Conservation (phyloP, 2,329 filamentous ascomycete species). For the Aspergillus sp. region DNA sequence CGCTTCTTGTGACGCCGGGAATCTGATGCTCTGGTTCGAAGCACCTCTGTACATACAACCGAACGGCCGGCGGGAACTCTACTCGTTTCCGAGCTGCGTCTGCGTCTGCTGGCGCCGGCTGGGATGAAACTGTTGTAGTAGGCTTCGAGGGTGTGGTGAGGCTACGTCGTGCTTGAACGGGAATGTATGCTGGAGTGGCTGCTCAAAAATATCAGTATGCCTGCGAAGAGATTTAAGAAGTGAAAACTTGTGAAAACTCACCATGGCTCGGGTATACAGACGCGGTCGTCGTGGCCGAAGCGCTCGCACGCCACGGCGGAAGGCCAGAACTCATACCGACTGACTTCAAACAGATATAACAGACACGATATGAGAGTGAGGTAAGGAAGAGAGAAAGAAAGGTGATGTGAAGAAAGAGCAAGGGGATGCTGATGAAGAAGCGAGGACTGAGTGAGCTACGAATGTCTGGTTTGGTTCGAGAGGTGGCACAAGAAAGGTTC, state of each 20-base stretch:
- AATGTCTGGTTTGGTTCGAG: constrained; percentile 17
- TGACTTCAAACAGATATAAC: constrained; percentile 22
- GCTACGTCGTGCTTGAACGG: constrained; percentile 66
- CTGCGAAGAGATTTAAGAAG: neutral
- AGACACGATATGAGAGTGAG: constrained; percentile 6
- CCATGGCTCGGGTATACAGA: constrained; percentile 38
- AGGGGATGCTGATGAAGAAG: constrained; percentile 15
- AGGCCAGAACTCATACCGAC: constrained; percentile 44
- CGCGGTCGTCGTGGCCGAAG: constrained; percentile 34
- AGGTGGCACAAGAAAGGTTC: constrained; percentile 20
- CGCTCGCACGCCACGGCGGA: constrained; percentile 45
- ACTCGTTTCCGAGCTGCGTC: constrained; percentile 57
- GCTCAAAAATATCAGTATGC: constrained; percentile 21
- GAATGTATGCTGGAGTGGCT: constrained; percentile 61
- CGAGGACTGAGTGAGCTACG: constrained; percentile 23
- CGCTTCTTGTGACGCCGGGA: constrained; percentile 63
- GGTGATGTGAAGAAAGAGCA: constrained; percentile 13
- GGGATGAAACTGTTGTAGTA: constrained; percentile 16
- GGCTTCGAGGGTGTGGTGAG: constrained; percentile 46
- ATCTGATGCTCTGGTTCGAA: constrained; percentile 77
- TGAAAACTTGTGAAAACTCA: constrained; percentile 32
- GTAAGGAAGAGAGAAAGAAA: constrained; percentile 21
- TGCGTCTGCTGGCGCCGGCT: constrained; percentile 38
- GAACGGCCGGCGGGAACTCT: constrained; percentile 81
- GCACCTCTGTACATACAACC: constrained; percentile 84